Evolutionary conservation across 2,329 filamentous ascomycete genomes (phyloP).

Genomic region (Plectosphaerella plurivora): DNA sequence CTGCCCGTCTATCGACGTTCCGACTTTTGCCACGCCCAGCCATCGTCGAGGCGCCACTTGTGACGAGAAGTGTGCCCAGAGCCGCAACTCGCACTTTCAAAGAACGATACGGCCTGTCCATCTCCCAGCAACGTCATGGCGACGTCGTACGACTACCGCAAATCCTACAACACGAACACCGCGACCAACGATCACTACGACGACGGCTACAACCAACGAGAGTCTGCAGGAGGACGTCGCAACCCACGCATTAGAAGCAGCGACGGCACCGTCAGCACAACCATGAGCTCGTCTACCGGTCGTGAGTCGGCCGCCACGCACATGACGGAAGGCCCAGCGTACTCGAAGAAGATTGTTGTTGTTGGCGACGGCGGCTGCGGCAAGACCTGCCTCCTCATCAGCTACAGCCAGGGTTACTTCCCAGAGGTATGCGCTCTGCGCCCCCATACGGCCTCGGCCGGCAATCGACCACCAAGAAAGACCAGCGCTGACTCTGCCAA

Average conservation of each 20-base stretch:
- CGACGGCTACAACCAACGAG: conserved; percentile 27
- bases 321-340: conserved; percentile 84
- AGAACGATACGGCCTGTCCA: too few relatives aligned
- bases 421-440: conserved; percentile 68
- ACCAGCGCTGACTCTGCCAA: neutral
- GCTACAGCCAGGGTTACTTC: conserved; percentile 98
- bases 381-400: conserved; percentile 97
- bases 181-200: conserved; percentile 35
- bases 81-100: too few relatives aligned
- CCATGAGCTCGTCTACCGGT: conserved; percentile 69
- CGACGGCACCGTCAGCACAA: conserved; percentile 86
- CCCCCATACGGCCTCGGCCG: neutral
- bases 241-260: conserved; percentile 64
- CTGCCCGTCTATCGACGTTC: too few relatives aligned
- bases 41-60: too few relatives aligned
- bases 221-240: conserved; percentile 29
- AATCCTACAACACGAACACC: conserved; percentile 43
- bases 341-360: conserved; percentile 99
- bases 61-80: too few relatives aligned
- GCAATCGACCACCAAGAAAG: neutral
- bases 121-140: conserved; percentile 34
- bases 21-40: too few relatives aligned
- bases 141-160: conserved; percentile 47
- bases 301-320: conserved; percentile 76
- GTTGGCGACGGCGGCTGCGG: conserved; percentile 97